Percentiles rank a stretch among this genome's conserved stretches.
Evolutionary conservation across 306 rosid genomes (phyloP).

Genomic region (Vigna hirtella): DNA sequence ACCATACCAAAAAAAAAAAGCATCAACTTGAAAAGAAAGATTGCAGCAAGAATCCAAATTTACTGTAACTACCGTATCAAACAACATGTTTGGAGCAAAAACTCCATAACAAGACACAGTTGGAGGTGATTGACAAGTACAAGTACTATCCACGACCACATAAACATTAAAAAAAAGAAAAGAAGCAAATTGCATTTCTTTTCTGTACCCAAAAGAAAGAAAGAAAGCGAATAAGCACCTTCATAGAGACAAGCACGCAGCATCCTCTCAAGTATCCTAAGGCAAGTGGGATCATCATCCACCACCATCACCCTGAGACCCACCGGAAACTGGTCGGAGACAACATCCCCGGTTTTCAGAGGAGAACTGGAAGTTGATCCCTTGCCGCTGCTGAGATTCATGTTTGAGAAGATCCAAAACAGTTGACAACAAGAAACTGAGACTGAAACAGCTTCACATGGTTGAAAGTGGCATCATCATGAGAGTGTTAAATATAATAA

Average conservation of each 20-base stretch:
- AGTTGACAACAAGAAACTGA: conserved; percentile 24
- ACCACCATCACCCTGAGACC: conserved; percentile 94
- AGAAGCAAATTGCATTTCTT: conserved; percentile 16
- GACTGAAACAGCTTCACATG: conserved; percentile 41
- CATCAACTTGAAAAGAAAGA: not conserved
- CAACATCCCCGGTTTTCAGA: conserved; percentile 55
- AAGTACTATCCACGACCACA: not conserved
- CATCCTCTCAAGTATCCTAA: conserved; percentile 95
- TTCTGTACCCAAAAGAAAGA: conserved; percentile 2
- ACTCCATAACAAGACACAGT: conserved; percentile 3
- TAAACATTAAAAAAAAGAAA: not conserved
- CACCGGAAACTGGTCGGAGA: conserved; percentile 83
- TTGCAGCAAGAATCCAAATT: conserved; percentile 27
- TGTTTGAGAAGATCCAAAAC: conserved; percentile 52
- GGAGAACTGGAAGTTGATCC: conserved; percentile 62
- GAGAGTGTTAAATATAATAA: conserved; percentile 3
- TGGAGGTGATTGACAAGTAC: conserved; percentile 7
- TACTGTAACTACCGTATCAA: conserved; percentile 8
- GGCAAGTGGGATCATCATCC: conserved; percentile 97
- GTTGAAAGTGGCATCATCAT: conserved; percentile 36
- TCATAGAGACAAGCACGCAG: conserved; percentile 80
- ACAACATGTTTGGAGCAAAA: conserved; percentile 29
- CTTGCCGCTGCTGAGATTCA: conserved; percentile 65
- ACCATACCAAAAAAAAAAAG: conserved; percentile 41
- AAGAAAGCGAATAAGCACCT: conserved; percentile 54